Percentiles rank a stretch among this genome's conserved stretches.
Evolutionary conservation across 2,329 filamentous ascomycete species (phyloP).

Genomic region (Pseudogymnoascus sp.): DNA sequence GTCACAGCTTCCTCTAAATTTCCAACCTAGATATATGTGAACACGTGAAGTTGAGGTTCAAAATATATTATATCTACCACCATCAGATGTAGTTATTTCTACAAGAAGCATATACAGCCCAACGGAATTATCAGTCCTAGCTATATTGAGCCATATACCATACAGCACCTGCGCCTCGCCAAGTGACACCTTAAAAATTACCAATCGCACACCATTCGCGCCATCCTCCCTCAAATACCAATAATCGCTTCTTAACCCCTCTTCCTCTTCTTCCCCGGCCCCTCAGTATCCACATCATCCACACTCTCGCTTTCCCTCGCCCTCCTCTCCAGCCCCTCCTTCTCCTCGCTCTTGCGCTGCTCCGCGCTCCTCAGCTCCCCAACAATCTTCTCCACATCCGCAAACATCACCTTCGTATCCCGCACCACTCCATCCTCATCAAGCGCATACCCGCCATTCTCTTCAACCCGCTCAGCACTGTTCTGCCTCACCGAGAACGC

Average conservation of each 20-base stretch:
- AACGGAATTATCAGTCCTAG: not conserved
- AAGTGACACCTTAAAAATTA: not conserved
- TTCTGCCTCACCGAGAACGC: constrained; percentile 43
- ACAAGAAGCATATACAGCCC: not conserved
- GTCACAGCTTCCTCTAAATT: too few relatives aligned
- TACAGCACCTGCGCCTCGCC: not conserved
- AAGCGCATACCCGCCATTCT: constrained; percentile 50
- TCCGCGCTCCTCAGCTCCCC: constrained; percentile 26
- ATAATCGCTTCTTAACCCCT: not conserved
- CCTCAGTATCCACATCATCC: not conserved
- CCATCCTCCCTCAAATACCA: not conserved
- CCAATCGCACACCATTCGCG: not conserved
- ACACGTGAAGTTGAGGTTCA: not conserved
- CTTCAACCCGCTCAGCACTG: constrained; percentile 33
- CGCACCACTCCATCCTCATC: constrained; percentile 83
- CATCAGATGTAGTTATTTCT: not conserved
- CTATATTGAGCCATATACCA: constrained; percentile 1
- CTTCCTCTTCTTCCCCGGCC: not conserved
- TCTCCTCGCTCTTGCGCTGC: constrained; percentile 24
- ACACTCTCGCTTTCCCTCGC: constrained; percentile 16
- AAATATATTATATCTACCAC: not conserved
- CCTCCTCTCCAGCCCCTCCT: constrained; percentile 21
- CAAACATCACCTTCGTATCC: constrained; percentile 83
- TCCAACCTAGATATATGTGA: too few relatives aligned
- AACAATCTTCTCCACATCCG: constrained; percentile 61